A percentile compares a stretch with the other conserved stretches of the same genome.
Conservation (phyloP, 495 filamentous ascomycete genomes). For the Penicillium dipodomyicola region DNA sequence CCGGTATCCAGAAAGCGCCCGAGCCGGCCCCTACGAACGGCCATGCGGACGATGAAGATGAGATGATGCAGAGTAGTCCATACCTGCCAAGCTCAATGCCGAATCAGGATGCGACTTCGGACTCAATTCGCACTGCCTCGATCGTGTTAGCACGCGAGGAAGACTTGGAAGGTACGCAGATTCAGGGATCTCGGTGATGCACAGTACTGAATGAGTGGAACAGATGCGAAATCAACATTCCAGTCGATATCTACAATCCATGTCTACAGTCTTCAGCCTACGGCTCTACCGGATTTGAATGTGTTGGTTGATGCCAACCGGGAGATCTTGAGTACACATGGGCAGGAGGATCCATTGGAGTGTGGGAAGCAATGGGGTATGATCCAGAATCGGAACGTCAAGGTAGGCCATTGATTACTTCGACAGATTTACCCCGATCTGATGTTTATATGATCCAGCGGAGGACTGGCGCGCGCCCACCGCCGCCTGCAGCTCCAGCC, state of each 20-base stretch:
- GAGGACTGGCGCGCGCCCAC: conserved; percentile 43
- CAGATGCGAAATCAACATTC: conserved; percentile 68
- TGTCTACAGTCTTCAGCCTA: conserved; percentile 79
- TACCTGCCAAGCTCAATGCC: conserved; percentile 60
- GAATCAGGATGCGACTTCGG: conserved; percentile 41
- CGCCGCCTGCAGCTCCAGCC: conserved; percentile 25
- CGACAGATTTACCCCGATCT: not conserved
- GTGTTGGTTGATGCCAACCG: conserved; percentile 65
- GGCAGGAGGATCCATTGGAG: conserved; percentile 62
- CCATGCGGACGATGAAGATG: conserved; percentile 57
- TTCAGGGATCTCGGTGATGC: not conserved
- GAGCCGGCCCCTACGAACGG: conserved; percentile 36
- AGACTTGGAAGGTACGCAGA: conserved; percentile 62
- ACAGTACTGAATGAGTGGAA: not conserved
- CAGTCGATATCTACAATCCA: conserved; percentile 72
- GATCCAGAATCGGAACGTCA: conserved; percentile 64
- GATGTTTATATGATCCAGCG: conserved; percentile 37
- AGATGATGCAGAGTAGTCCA: conserved; percentile 70
- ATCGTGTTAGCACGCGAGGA: conserved; percentile 80
- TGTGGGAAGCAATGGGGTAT: conserved; percentile 62
- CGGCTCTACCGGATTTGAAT: conserved; percentile 71
- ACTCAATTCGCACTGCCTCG: conserved; percentile 45
- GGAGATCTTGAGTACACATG: conserved; percentile 52
- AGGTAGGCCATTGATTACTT: conserved; percentile 34
- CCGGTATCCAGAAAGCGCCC: conserved; percentile 53